A percentile compares a stretch with the other conserved stretches of the same genome.
Evolutionary conservation across 2,329 filamentous ascomycete species (phyloP).

Genomic region (Pezicula carpinea): DNA sequence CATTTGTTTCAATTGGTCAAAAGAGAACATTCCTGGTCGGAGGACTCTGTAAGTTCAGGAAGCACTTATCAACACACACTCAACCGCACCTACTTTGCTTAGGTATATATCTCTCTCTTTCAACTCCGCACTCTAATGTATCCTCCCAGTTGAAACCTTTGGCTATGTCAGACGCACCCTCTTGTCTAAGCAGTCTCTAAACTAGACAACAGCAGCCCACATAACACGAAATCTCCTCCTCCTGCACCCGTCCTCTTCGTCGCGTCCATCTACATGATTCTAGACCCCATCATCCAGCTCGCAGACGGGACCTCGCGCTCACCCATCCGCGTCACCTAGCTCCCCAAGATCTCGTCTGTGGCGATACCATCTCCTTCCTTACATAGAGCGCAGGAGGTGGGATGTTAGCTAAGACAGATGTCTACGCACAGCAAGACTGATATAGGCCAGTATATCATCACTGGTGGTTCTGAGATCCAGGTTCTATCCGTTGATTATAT

Average conservation of each 20-base stretch:
- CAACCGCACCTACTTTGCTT: too few relatives aligned
- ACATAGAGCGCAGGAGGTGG: conserved; percentile 29
- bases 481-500: conserved; percentile 44
- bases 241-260: conserved; percentile 33
- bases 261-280: conserved; percentile 33
- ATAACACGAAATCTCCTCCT: conserved; percentile 30
- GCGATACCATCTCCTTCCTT: conserved; percentile 38
- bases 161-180: conserved; percentile 27
- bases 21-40: conserved; percentile 43
- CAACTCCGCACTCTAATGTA: too few relatives aligned
- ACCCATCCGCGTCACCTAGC: conserved; percentile 32
- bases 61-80: too few relatives aligned
- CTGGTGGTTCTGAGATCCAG: conserved; percentile 42
- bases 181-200: conserved; percentile 14
- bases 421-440: conserved; percentile 9
- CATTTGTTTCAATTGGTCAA: conserved; percentile 35
- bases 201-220: conserved; percentile 22
- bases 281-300: conserved; percentile 29
- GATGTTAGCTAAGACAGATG: conserved; percentile 9
- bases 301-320: conserved; percentile 32
- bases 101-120: too few relatives aligned
- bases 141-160: conserved; percentile 32
- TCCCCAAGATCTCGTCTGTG: conserved; percentile 39
- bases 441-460: conserved; percentile 35
- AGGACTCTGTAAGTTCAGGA: conserved; percentile 38